These are phyloP conservation scores for Pseudocercospora vitis DNA, from an alignment of 2,329 filamentous ascomycete genomes.

Conservation along the genomic window DNA sequence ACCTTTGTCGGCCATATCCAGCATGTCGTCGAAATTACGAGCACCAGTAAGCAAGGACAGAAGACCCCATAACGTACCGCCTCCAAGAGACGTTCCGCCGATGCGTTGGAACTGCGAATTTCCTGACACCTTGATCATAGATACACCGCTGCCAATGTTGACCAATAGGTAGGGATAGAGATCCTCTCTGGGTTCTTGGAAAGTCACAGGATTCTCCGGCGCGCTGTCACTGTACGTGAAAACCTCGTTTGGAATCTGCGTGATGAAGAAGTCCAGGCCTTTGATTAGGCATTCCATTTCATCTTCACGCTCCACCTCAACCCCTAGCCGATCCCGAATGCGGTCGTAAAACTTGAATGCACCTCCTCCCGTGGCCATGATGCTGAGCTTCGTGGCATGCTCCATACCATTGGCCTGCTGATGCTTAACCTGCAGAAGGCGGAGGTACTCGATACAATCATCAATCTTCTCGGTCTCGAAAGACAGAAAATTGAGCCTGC, in stretches of 20 bases:
- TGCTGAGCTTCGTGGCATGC: constrained; percentile 63
- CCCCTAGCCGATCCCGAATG: constrained; percentile 77
- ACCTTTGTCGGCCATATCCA: constrained; percentile 82
- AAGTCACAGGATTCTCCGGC: constrained; percentile 75
- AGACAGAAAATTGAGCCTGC: constrained; percentile 88
- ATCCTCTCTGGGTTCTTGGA: constrained; percentile 72
- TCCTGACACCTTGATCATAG: constrained; percentile 94
- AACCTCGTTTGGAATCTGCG: constrained; percentile 92
- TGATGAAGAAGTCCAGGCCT: constrained; percentile 98
- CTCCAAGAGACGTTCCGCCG: constrained; percentile 89
- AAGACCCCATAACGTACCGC: constrained; percentile 96
- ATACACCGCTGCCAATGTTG: constrained; percentile 96
- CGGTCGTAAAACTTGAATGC: constrained; percentile 96
- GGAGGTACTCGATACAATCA: constrained; percentile 89
- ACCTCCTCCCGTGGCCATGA: constrained; percentile 94
- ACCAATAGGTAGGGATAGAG: constrained; percentile 97
- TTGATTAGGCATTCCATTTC: constrained; percentile 96
- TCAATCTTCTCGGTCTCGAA: constrained; percentile 96
- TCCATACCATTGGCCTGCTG: constrained; percentile 57
- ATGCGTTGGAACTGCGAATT: constrained; percentile 85
- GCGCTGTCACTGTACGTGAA: constrained; percentile 87
- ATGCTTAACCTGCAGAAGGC: constrained; percentile 79
- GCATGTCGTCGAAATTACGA: constrained; percentile 95
- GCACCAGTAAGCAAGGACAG: constrained; percentile 90
- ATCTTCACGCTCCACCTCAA: constrained; percentile 88